Evolutionary conservation across 768 basidiomycete genomes (phyloP).

Genomic region (Ramaria sp.): DNA sequence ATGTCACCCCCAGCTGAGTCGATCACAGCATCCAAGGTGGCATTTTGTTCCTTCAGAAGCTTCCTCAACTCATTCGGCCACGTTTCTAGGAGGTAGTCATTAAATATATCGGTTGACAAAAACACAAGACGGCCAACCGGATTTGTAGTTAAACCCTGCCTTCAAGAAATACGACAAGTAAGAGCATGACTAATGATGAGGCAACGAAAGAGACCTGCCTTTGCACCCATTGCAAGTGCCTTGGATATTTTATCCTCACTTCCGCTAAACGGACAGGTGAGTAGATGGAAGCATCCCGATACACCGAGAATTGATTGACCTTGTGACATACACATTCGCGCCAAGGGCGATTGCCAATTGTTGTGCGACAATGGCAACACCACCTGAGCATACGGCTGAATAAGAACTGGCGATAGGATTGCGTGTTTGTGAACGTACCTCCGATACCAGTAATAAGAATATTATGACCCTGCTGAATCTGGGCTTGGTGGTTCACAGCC

Average conservation of each 20-base stretch:
- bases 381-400: constrained; percentile 26
- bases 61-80: constrained; percentile 41
- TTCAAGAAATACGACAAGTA: background rate
- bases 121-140: background rate
- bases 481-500: constrained; percentile 54
- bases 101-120: background rate
- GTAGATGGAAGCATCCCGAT: background rate
- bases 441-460: constrained; percentile 77
- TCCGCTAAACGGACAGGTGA: constrained; percentile 25
- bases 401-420: background rate
- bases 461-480: constrained; percentile 52
- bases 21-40: constrained; percentile 46
- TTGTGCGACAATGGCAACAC: constrained; percentile 67
- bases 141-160: constrained; percentile 6
- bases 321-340: constrained; percentile 76
- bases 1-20: constrained; percentile 66
- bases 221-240: constrained; percentile 59
- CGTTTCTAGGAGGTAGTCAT: constrained; percentile 23
- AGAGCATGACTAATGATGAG: background rate
- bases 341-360: constrained; percentile 70
- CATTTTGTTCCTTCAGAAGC: constrained; percentile 27
- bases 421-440: constrained; percentile 18
- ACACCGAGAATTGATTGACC: background rate
- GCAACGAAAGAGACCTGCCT: constrained; percentile 25
- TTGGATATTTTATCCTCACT: constrained; percentile 56